Percentiles rank a stretch among this genome's conserved stretches.
These are phyloP conservation scores for Massariosphaeria phaeospora DNA, from an alignment of 495 filamentous ascomycete species.

Conservation along the genomic window DNA sequence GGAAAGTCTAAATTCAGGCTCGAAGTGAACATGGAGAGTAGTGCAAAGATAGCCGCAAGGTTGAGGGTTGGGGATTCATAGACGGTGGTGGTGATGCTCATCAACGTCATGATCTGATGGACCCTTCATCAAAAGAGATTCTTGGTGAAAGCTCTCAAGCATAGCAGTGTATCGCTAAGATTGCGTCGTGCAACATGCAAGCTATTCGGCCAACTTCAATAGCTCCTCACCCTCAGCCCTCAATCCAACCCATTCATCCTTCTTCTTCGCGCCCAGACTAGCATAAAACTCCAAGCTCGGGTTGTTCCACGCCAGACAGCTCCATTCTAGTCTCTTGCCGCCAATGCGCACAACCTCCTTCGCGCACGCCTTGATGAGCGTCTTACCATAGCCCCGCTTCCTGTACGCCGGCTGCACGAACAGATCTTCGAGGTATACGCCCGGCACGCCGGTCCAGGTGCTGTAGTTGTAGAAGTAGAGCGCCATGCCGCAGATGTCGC, in stretches of 20 bases:
- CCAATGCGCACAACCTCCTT: conserved; percentile 64
- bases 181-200: no score
- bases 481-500: conserved; percentile 52
- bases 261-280: conserved; percentile 69
- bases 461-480: conserved; percentile 70
- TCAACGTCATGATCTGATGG: no score
- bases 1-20: no score
- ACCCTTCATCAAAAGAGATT: no score
- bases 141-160: no score
- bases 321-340: conserved; percentile 84
- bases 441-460: conserved; percentile 81
- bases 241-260: conserved; percentile 90
- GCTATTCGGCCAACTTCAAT: conserved; percentile 30
- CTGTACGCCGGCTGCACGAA: conserved; percentile 70
- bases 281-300: conserved; percentile 84
- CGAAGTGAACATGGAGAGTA: no score
- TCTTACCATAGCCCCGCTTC: conserved; percentile 72
- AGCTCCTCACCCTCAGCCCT: conserved; percentile 74
- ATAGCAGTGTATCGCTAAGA: no score
- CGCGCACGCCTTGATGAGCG: conserved; percentile 70
- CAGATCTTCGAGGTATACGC: conserved; percentile 92
- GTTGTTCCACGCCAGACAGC: conserved; percentile 86
- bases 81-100: no score
- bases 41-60: no score
- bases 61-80: no score